Evolutionary conservation across 768 basidiomycete species (phyloP).

Genomic region (Tylopilus plumbeoviolaceoides): DNA sequence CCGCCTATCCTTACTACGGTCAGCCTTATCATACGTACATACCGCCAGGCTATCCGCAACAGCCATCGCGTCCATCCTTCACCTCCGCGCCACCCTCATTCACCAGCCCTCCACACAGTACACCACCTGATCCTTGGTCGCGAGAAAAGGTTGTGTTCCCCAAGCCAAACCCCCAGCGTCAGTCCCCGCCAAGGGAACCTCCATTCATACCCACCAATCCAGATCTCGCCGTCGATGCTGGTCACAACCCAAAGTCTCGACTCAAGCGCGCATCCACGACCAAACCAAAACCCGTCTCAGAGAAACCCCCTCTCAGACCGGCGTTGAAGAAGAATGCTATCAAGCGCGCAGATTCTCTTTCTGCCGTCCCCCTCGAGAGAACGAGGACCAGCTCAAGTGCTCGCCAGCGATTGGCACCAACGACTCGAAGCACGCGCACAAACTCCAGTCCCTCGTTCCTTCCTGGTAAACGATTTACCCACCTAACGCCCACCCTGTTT

Average conservation of each 20-base stretch:
- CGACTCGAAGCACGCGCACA: constrained; percentile 30
- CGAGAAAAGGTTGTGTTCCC: constrained; percentile 34
- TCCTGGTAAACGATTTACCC: constrained; percentile 22
- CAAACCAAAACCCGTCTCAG: constrained; percentile 20
- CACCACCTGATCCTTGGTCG: constrained; percentile 30
- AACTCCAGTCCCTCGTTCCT: constrained; percentile 34
- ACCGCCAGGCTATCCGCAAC: constrained; percentile 28
- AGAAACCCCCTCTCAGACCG: constrained; percentile 46
- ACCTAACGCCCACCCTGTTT: constrained; percentile 6
- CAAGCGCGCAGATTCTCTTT: constrained; percentile 24
- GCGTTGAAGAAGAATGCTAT: constrained; percentile 49
- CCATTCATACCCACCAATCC: constrained; percentile 27
- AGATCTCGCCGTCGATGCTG: constrained; percentile 14
- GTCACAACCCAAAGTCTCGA: constrained; percentile 27
- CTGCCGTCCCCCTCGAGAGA: constrained; percentile 30
- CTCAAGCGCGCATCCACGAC: constrained; percentile 34
- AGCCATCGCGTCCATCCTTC: constrained; percentile 15
- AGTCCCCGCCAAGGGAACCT: constrained; percentile 14
- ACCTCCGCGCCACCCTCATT: constrained; percentile 10
- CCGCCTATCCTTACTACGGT: constrained; percentile 43
- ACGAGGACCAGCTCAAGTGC: constrained; percentile 42
- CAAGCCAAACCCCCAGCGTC: constrained; percentile 19
- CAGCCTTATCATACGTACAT: constrained; percentile 40
- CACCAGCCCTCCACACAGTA: constrained; percentile 30
- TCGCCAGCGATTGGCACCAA: constrained; percentile 29